phyloP scores from a whole-genome alignment of 163 green algal genomes.

The Scenedesmus sp. region DNA sequence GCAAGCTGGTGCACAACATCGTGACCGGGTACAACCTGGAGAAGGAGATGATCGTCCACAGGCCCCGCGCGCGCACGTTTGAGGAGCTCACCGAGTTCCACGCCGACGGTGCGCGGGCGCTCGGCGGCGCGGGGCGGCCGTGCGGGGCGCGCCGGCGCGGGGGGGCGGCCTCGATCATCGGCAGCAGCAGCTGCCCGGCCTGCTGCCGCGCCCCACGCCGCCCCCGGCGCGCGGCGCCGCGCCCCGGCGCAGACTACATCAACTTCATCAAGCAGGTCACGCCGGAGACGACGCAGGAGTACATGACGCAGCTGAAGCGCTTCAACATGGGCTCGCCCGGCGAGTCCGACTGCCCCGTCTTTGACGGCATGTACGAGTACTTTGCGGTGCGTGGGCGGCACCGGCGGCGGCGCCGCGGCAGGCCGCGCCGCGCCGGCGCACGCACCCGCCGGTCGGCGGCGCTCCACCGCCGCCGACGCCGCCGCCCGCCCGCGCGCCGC shows the following conservation, averaged over 20 bases:
- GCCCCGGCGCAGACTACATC: slow-evolving; percentile 86
- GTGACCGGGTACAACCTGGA: slow-evolving; percentile 86
- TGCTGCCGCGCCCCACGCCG: background rate
- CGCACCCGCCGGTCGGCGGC: too few species aligned
- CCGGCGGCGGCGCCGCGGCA: too few species aligned
- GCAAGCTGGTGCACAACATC: slow-evolving; percentile 84
- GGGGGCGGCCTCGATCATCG: background rate
- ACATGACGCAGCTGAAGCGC: slow-evolving; percentile 87
- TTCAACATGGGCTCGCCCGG: slow-evolving; percentile 95
- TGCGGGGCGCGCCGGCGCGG: background rate
- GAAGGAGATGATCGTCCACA: slow-evolving; percentile 77
- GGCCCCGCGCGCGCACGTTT: slow-evolving; percentile 65
- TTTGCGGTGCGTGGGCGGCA: slow-evolving; percentile 60
- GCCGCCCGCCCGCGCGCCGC: too few species aligned
- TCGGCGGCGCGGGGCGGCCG: too few species aligned
- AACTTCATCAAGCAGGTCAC: slow-evolving; percentile 90
- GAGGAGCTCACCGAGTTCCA: slow-evolving; percentile 90
- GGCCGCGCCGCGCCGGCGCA: too few species aligned
- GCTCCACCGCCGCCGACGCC: too few species aligned
- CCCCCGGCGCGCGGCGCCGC: too few species aligned
- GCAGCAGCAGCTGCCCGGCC: background rate
- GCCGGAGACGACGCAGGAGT: slow-evolving; percentile 92
- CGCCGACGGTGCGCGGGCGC: slow-evolving; percentile 92
- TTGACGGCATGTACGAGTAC: slow-evolving; percentile 96
- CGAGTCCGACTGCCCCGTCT: slow-evolving; percentile 87